Conservation (phyloP, 768 basidiomycete genomes). For the Phallus indusiatus region DNA sequence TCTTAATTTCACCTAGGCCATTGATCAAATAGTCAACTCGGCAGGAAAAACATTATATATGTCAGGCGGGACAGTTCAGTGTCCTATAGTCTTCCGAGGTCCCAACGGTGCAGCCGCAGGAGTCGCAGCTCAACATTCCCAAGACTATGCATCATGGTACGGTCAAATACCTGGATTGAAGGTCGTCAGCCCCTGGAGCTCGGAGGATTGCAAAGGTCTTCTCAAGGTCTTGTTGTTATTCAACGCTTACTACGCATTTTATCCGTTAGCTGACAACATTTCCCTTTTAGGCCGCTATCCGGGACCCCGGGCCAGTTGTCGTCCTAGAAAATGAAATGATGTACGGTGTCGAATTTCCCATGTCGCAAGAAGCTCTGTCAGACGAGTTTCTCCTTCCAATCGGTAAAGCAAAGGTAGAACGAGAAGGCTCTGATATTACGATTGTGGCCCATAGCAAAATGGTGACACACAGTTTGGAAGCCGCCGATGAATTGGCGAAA, state of each 20-base stretch:
- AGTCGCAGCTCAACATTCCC: conserved; percentile 95
- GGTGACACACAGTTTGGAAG: conserved; percentile 92
- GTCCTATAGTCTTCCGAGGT: conserved; percentile 98
- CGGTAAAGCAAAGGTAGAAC: conserved; percentile 95
- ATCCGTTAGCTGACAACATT: neutral
- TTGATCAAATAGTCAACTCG: conserved; percentile 99
- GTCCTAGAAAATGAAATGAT: conserved; percentile 99
- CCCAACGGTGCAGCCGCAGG: conserved; percentile 98
- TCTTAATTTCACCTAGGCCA: conserved; percentile 43
- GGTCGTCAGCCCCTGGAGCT: conserved; percentile 94
- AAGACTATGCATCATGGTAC: conserved; percentile 96
- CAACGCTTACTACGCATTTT: neutral
- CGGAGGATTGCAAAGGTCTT: conserved; percentile 98
- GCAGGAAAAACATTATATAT: conserved; percentile 99
- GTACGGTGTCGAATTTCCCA: conserved; percentile 95
- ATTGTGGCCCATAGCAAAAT: conserved; percentile 97
- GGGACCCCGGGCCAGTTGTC: conserved; percentile 96
- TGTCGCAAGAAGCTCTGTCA: conserved; percentile 91
- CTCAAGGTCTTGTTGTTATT: conserved; percentile 56
- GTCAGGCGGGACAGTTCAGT: conserved; percentile 98
- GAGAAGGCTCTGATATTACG: conserved; percentile 86
- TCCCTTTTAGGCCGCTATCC: conserved; percentile 70
- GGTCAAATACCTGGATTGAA: conserved; percentile 91
- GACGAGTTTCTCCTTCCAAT: conserved; percentile 93
- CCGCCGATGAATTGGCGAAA: conserved; percentile 86